A percentile compares a stretch with the other conserved stretches of the same genome.
Evolutionary conservation across 352 stramenopile genomes (phyloP).

Genomic region (Phytopythium ostracodes): DNA sequence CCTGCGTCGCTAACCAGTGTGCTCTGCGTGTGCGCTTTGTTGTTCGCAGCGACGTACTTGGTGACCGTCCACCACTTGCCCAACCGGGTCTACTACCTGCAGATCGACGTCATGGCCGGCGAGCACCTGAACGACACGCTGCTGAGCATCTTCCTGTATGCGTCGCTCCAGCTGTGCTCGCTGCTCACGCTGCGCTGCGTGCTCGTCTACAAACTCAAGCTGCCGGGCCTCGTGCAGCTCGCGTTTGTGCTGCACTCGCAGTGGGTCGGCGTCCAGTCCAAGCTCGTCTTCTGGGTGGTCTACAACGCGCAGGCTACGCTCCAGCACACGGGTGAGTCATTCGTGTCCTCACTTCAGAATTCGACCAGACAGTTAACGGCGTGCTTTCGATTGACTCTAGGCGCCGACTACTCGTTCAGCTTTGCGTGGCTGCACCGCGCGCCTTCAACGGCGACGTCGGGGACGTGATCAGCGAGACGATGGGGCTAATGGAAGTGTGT

Average conservation of each 20-base stretch:
- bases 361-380: too few relatives aligned
- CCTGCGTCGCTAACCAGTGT: too few relatives aligned
- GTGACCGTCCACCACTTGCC: constrained; percentile 20
- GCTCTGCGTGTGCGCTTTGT: not conserved
- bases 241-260: constrained; percentile 22
- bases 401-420: constrained; percentile 19
- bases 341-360: too few relatives aligned
- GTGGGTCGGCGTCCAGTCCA: constrained; percentile 13
- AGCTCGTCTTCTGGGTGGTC: constrained; percentile 23
- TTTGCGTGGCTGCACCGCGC: constrained; percentile 15
- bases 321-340: constrained; percentile 12
- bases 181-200: constrained; percentile 13
- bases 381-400: too few relatives aligned
- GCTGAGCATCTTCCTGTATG: constrained; percentile 15
- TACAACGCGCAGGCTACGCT: constrained; percentile 13
- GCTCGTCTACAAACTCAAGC: constrained; percentile 9
- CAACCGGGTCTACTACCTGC: constrained; percentile 20
- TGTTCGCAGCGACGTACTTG: constrained; percentile 17
- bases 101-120: constrained; percentile 12
- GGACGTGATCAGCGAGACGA: not conserved
- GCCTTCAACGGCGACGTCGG: not conserved
- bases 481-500: not conserved
- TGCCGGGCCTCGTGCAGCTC: constrained; percentile 16
- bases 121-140: constrained; percentile 10
- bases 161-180: constrained; percentile 18